Base-by-base conservation (phyloP, 1,284 basidiomycete species). In the Ustilago hordei region DNA sequence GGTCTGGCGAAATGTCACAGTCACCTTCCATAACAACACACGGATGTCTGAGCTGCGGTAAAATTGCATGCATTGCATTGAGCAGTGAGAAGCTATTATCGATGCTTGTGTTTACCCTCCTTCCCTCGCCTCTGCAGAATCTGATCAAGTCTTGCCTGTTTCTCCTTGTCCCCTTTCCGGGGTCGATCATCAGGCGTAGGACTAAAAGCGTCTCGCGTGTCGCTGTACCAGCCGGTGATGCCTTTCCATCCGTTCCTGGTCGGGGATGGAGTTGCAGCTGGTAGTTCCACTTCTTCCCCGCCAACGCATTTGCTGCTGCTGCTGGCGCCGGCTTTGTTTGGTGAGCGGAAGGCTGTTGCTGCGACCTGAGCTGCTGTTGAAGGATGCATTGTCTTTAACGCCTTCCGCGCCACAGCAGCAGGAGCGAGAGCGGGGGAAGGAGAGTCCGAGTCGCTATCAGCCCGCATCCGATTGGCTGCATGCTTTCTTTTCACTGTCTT, bases 231-330 rank as follows among this genome's bases (percentile, higher is more conserved):
- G 2, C 55, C 52, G 0, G 56, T 52, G 32, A 72, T 60, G 31
- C 64, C 69, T 43, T 36, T 45, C 69, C 69, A 72, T 7, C 69
- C 64, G 9, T 64, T 64, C 3, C 47, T 39, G 12, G 45, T 60
- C 1, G 69, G 64, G 0, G 69, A 67, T 2, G 69, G 64, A 2
- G 69, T 72, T 1, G 62, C 12, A 4, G 28, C 8, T 28, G 67
- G 39, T 9, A 17, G 34, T 23, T n/a, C 43, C 43, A 45, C n/a
- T n/a, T 45, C 39, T 17, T 17, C 39, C 8, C n/a, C 11, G n/a
- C 39, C 17, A 17, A 1, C 13, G 1, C 2, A 23, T 32, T 13
- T 45, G 57, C 45, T 35, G 17, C 32, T 43, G 17, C 11, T 36
- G 28, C 43, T 23, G 41, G 36, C 38, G 39, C 23, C 4, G 11